These are phyloP conservation scores for Mycena indigotica DNA, from an alignment of 768 basidiomycete species.

Conservation along the genomic window DNA sequence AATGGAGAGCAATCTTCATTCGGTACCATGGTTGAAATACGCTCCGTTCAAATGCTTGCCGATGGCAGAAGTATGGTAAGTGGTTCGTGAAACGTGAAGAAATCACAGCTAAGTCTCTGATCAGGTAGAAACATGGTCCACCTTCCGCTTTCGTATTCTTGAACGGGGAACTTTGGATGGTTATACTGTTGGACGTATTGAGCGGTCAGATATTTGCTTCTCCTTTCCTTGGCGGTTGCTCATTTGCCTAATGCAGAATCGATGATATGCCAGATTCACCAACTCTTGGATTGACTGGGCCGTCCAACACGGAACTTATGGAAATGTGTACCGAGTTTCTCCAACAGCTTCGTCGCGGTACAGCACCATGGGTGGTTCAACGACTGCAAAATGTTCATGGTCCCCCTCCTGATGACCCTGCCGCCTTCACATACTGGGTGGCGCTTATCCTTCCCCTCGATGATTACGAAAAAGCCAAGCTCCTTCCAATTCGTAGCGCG, in stretches of 20 bases:
- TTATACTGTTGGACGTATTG: constrained; percentile 83
- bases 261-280: constrained; percentile 28
- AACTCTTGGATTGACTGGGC: constrained; percentile 21
- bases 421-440: constrained; percentile 86
- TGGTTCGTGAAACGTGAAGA: neutral
- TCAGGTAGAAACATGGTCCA: constrained; percentile 55
- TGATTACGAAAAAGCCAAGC: constrained; percentile 83
- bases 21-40: constrained; percentile 93
- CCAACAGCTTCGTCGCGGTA: constrained; percentile 56
- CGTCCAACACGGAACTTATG: constrained; percentile 57
- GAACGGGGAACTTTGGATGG: constrained; percentile 86
- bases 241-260: constrained; percentile 24
- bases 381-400: constrained; percentile 80
- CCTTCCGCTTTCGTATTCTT: constrained; percentile 80
- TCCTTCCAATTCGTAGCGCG: constrained; percentile 79
- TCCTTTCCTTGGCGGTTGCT: constrained; percentile 10
- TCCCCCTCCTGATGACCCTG: constrained; percentile 70
- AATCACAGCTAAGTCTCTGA: too few species aligned
- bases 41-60: constrained; percentile 79
- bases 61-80: constrained; percentile 86
- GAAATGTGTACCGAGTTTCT: constrained; percentile 46
- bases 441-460: constrained; percentile 89
- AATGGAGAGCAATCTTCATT: constrained; percentile 60
- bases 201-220: constrained; percentile 41
- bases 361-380: constrained; percentile 93